Evolutionary conservation across 116 monocot genomes (phyloP), one percentile per base, ranked within the genome.

Genomic region (Papilionanthe hybrid): DNA sequence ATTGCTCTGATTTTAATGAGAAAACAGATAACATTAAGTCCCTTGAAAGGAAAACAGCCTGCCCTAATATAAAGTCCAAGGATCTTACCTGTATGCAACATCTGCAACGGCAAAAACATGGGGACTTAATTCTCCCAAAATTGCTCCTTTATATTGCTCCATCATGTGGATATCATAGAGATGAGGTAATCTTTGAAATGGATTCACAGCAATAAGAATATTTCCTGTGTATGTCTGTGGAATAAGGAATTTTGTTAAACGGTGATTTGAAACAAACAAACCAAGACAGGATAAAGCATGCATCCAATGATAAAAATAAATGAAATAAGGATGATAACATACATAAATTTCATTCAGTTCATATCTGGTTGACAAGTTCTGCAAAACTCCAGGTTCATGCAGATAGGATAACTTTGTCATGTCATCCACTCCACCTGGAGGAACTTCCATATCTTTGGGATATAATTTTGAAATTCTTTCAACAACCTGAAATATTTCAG

Each of bases 21-120:
- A 73, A 73, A 44, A 17, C 25, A 71, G 10, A 69, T 69, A 69
- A 37, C 11, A 30, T 18, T 69, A 32, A 69, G 17, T 37, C 32
- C 18, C 37, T 17, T 37, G 29, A 32, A 37, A 73, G 73, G 44
- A 44, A 73, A 73, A 43, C 25, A 63, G 27, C 25, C 72, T 23
- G 44, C 72, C 49, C 27, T 27, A 76, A 50, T 19, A 66, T 5
- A 60, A 49, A 81, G 66, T 50, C 77, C n/a, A n/a, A 56, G 9
- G 28, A 25, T 12, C 25, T 56, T 47, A 94, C 97, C 97, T 97
- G 78, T 91, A 97, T 76, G 97, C 97, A 82, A 92, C 94, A 87
- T 97, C 97, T 80, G 97, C 97, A 25, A 97, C 90, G 17, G 97
- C 97, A 90, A 94, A 98, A 77, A 98, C 98, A 93, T 98, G 98